Conservation (phyloP, 164 flowering plant genomes). For the Umbellularia californica region DNA sequence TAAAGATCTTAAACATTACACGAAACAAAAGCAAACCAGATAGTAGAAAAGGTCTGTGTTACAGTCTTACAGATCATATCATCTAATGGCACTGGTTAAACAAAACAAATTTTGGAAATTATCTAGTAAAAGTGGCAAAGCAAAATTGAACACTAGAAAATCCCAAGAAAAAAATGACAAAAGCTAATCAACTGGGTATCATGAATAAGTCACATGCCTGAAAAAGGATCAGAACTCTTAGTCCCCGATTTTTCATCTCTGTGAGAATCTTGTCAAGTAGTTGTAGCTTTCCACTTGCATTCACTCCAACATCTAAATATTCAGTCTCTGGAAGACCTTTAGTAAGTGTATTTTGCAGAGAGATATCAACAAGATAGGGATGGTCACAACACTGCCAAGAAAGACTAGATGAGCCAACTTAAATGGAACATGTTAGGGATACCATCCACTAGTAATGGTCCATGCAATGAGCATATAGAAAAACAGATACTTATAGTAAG, state of each 20-base stretch:
- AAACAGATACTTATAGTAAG: neutral
- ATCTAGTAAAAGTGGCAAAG: neutral
- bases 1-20: too few species aligned
- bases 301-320: constrained; percentile 62
- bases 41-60: too few species aligned
- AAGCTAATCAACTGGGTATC: neutral
- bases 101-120: neutral
- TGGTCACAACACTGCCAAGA: constrained; percentile 80
- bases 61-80: too few species aligned
- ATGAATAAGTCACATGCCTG: constrained; percentile 45
- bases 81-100: neutral
- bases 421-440: neutral
- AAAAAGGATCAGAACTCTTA: constrained; percentile 62
- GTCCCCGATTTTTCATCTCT: constrained; percentile 42
- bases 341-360: constrained; percentile 36
- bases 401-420: neutral
- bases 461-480: neutral
- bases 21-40: too few species aligned
- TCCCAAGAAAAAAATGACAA: neutral
- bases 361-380: constrained; percentile 63
- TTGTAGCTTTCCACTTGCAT: constrained; percentile 82
- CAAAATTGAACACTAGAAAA: neutral
- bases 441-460: neutral
- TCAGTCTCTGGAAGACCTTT: constrained; percentile 36
- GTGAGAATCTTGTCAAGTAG: constrained; percentile 67